Percentiles rank a stretch among this genome's conserved stretches.
Conservation (phyloP, 257 asterid species). For the Petunia secreta region DNA sequence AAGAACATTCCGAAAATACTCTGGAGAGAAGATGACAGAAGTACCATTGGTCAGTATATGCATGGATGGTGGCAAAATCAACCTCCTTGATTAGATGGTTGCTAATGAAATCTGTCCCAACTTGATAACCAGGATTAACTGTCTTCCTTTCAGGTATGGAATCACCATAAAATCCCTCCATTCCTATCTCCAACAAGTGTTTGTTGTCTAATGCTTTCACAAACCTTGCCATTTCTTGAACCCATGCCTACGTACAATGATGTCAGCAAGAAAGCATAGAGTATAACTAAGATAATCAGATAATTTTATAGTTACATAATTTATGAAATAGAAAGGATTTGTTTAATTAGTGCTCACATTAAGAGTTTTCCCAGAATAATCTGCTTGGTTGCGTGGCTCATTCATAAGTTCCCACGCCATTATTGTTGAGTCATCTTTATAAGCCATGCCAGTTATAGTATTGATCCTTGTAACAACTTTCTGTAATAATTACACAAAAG, state of each 20-base stretch:
- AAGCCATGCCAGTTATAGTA: constrained; percentile 50
- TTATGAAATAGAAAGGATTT: neutral
- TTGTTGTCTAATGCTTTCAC: constrained; percentile 51
- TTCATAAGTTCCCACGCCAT: constrained; percentile 97
- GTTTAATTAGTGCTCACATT: constrained; percentile 40
- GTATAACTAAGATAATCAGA: no score
- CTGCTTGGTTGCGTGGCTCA: constrained; percentile 81
- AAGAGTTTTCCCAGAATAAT: constrained; percentile 66
- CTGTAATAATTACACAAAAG: constrained; percentile 39
- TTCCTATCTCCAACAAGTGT: constrained; percentile 53
- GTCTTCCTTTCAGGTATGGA: constrained; percentile 44
- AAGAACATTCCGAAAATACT: no score
- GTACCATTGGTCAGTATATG: constrained; percentile 59
- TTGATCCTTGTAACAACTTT: constrained; percentile 66
- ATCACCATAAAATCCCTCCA: constrained; percentile 66
- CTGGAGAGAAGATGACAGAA: neutral
- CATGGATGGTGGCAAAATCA: constrained; percentile 60
- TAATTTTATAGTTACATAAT: no score
- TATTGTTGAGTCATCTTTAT: constrained; percentile 69
- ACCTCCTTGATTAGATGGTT: constrained; percentile 51
- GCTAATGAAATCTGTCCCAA: constrained; percentile 58
- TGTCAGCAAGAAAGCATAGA: no score
- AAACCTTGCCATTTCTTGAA: constrained; percentile 52
- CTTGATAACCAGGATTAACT: constrained; percentile 55
- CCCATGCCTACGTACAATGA: constrained; percentile 41